These are phyloP conservation scores for Blastobotrys malaysiensis DNA, from an alignment of 1,139 yeast genomes.

Conservation along the genomic window DNA sequence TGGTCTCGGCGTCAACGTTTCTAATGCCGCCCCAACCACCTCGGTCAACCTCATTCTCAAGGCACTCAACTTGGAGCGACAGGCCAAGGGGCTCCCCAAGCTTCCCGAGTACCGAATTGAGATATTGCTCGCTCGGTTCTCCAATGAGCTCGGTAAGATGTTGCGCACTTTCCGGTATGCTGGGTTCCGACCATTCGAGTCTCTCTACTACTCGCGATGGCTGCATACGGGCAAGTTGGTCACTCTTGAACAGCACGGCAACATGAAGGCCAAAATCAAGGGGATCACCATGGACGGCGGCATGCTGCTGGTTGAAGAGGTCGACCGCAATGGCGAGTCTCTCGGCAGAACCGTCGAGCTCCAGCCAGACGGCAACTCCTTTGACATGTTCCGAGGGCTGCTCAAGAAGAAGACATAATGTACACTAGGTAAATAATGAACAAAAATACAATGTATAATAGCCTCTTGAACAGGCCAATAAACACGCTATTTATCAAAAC, in stretches of 20 bases:
- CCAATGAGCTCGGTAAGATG: constrained; percentile 60
- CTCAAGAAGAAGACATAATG: constrained; percentile 49
- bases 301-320: constrained; percentile 67
- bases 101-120: constrained; percentile 51
- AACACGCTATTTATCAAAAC: not conserved
- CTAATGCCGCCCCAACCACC: constrained; percentile 86
- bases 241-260: constrained; percentile 40
- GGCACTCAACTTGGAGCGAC: constrained; percentile 47
- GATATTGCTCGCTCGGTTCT: constrained; percentile 59
- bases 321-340: constrained; percentile 38
- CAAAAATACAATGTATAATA: too few species aligned
- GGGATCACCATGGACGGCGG: constrained; percentile 89
- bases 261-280: constrained; percentile 54
- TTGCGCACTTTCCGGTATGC: constrained; percentile 51
- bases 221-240: constrained; percentile 70
- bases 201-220: constrained; percentile 79
- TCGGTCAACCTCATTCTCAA: constrained; percentile 69
- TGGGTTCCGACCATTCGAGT: constrained; percentile 68
- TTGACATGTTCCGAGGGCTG: constrained; percentile 88
- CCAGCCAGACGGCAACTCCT: constrained; percentile 97
- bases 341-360: constrained; percentile 58
- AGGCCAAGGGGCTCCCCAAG: constrained; percentile 35
- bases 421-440: too few species aligned
- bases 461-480: not conserved
- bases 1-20: constrained; percentile 85